Conservation (phyloP, 352 stramenopile genomes). For the Phytophthora rubi region DNA sequence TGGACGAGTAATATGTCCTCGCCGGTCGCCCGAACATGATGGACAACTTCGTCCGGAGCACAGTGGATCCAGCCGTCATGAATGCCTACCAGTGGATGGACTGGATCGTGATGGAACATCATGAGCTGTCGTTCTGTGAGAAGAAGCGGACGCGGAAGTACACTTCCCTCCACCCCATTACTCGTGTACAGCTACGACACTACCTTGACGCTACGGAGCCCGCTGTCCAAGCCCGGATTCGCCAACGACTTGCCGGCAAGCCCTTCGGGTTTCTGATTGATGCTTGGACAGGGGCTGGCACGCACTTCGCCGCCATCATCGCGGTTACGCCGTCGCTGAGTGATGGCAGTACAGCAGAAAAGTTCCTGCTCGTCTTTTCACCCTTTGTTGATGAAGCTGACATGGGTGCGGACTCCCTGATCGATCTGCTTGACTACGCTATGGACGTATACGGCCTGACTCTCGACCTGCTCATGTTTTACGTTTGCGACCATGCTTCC, state of each 20-base stretch:
- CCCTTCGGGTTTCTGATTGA: constrained; percentile 4
- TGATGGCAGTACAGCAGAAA: not conserved
- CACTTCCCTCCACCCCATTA: not conserved
- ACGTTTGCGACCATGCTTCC: too few species aligned
- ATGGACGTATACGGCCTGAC: too few species aligned
- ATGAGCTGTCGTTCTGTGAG: not conserved
- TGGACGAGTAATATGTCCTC: not conserved
- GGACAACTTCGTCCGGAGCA: not conserved
- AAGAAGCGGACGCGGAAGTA: constrained; percentile 2
- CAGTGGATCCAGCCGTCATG: not conserved
- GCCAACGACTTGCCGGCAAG: not conserved
- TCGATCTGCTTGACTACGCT: too few species aligned
- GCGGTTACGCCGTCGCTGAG: not conserved
- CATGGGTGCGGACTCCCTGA: too few species aligned
- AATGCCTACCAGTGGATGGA: constrained; percentile 20
- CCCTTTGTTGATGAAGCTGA: not conserved
- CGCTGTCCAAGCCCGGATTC: not conserved
- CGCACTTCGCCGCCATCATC: constrained; percentile 6
- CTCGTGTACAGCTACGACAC: not conserved
- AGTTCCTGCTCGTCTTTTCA: not conserved
- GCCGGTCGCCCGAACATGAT: not conserved
- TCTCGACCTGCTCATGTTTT: too few species aligned
- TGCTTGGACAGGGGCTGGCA: constrained; percentile 1
- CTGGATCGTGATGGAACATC: constrained; percentile 7
- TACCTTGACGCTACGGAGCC: not conserved